phyloP scores from a whole-genome alignment of 1,284 basidiomycete genomes.

The Pseudozyma thailandica region DNA sequence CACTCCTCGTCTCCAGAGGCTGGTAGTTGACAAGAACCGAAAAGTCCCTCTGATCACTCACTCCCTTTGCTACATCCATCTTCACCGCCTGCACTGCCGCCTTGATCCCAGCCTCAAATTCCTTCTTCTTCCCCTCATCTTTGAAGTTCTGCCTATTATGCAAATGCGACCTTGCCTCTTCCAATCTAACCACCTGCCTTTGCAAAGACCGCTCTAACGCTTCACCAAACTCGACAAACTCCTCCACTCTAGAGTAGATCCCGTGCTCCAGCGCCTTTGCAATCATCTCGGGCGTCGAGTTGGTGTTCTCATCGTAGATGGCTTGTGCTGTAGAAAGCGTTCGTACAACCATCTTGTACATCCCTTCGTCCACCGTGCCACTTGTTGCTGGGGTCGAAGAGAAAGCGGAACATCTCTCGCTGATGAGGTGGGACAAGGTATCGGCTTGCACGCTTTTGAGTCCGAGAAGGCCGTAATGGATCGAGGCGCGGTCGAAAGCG shows the following conservation, averaged over 20 bases:
- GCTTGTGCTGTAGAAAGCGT: slow-evolving; percentile 30
- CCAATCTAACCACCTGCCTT: slow-evolving; percentile 35
- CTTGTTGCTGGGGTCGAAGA: background rate
- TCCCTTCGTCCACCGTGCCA: slow-evolving; percentile 18
- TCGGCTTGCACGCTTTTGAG: slow-evolving; percentile 51
- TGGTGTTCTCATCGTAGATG: slow-evolving; percentile 49
- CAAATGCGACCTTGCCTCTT: slow-evolving; percentile 36
- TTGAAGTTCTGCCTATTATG: slow-evolving; percentile 19
- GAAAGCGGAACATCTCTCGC: slow-evolving; percentile 26
- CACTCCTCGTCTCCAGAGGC: slow-evolving; percentile 24
- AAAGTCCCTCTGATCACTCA: slow-evolving; percentile 48
- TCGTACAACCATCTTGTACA: slow-evolving; percentile 20
- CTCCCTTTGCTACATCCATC: slow-evolving; percentile 17
- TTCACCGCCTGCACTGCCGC: slow-evolving; percentile 13
- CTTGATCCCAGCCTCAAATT: slow-evolving; percentile 24
- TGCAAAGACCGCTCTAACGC: slow-evolving; percentile 48
- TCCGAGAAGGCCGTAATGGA: slow-evolving; percentile 44
- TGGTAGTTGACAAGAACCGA: slow-evolving; percentile 46
- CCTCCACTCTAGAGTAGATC: slow-evolving; percentile 54
- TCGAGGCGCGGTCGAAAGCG: slow-evolving; percentile 34
- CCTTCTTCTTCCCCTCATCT: background rate
- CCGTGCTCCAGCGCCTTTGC: slow-evolving; percentile 52
- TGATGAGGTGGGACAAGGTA: slow-evolving; percentile 44
- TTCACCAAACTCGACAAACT: slow-evolving; percentile 57
- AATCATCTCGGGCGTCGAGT: slow-evolving; percentile 50